Base-by-base conservation (phyloP, 2,329 filamentous ascomycete species). In the Tolypocladium tropicale region DNA sequence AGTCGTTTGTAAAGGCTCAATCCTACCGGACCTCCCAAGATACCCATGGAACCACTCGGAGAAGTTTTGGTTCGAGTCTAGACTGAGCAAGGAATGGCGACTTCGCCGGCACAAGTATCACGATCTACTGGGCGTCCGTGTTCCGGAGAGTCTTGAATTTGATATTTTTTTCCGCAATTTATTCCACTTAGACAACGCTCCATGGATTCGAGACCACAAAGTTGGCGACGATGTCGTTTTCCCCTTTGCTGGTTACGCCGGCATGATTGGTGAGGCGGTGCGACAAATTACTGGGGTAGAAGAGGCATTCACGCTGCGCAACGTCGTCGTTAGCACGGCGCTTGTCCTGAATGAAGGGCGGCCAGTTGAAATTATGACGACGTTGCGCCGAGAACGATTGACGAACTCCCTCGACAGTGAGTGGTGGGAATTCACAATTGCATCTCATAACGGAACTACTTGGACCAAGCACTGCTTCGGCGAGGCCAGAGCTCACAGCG, bases 161-260 rank as follows among this genome's bases (percentile, higher is more conserved):
- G 58, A 62, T 4, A 60, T 65, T 0, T 11, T n/a, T 1, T 68
- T 59, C 57, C 52, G 64, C 0, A 66, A 67, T n/a, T 1, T 63
- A 1, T 49, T 68, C 5, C 54, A 55, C 6, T 1, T 65, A 0
- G 56, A 59, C 1, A 36, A 63, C 23, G 56, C 36, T 2, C 67
- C 78, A 18, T 78, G 78, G 55, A 65, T 75, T 0, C 64, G 73
- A n/a, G 74, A 77, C 55, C 76, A 78, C 65, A 58, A 63, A 10
- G 72, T 77, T 65, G 68, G 72, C 46, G 73, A 68, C 55, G 67
- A 76, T 43, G 68, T 71, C 39, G 67, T 77, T 57, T 74, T 73
- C 51, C 71, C 75, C 36, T 70, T 66, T 32, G 67, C 69, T 0
- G 74, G 73, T 11, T 66, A 68, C 32, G 61, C 70, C 0, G 67